Evolutionary conservation across 495 filamentous ascomycete species (phyloP).

Genomic region (Trichoderma virens): DNA sequence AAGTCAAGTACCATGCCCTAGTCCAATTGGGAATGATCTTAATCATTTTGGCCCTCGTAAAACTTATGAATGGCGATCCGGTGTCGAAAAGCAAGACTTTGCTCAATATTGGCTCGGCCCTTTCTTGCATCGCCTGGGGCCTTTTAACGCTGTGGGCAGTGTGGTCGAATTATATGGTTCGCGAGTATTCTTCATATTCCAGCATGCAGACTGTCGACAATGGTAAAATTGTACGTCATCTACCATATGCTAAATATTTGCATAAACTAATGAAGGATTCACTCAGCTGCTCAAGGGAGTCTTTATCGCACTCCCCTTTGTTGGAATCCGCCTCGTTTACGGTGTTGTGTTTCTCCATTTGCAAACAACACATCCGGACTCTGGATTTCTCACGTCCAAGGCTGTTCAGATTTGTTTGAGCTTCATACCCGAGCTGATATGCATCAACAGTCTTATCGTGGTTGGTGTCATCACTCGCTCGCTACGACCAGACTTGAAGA

Average conservation of each 20-base stretch:
- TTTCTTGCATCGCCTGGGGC: background rate
- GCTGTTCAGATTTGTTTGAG: background rate
- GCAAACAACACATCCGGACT: background rate
- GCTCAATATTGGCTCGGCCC: background rate
- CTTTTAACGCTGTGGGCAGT: background rate
- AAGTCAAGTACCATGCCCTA: background rate
- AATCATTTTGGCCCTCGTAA: background rate
- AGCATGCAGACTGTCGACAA: background rate
- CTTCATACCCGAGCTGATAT: background rate
- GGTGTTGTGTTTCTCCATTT: background rate
- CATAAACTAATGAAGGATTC: background rate
- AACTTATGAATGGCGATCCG: background rate
- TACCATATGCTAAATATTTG: background rate
- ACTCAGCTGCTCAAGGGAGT: background rate
- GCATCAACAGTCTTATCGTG: background rate
- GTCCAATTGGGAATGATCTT: background rate
- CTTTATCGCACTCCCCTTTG: background rate
- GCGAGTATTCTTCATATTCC: background rate
- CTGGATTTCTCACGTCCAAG: background rate
- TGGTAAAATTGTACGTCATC: background rate
- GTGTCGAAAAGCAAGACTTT: background rate
- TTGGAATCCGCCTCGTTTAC: background rate
- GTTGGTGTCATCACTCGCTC: background rate
- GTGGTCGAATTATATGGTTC: background rate
- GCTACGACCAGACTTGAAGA: background rate